phyloP scores from a whole-genome alignment of 192 early-diverging fungal species.

The Backusella psychrophila region DNA sequence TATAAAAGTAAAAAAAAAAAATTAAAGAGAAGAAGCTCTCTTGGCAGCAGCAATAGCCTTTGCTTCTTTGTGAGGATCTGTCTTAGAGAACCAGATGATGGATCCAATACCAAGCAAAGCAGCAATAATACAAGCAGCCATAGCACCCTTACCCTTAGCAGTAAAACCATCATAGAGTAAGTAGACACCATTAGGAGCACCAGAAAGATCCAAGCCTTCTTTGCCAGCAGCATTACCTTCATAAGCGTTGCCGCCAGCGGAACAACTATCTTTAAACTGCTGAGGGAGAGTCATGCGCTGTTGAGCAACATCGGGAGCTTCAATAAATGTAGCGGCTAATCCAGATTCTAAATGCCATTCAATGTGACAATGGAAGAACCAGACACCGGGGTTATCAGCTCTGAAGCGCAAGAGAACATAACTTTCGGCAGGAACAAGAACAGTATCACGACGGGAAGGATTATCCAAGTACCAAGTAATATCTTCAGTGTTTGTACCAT shows the following conservation, averaged over 20 bases:
- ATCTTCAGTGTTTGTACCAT: constrained; percentile 36
- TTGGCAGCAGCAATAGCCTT: constrained; percentile 10
- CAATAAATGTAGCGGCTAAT: constrained; percentile 67
- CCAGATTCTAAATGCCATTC: constrained; percentile 75
- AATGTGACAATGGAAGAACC: constrained; percentile 90
- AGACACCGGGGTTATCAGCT: constrained; percentile 81
- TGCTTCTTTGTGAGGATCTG: constrained; percentile 17
- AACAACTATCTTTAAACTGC: constrained; percentile 62
- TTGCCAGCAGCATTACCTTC: constrained; percentile 77
- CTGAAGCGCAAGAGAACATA: constrained; percentile 71
- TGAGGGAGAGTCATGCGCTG: constrained; percentile 48
- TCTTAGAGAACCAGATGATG: constrained; percentile 70
- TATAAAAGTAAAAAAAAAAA: neutral
- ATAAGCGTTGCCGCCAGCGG: constrained; percentile 50
- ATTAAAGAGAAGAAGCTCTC: neutral
- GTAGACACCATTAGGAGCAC: constrained; percentile 50
- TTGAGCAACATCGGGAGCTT: constrained; percentile 63
- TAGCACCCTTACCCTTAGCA: constrained; percentile 66
- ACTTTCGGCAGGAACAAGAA: constrained; percentile 63
- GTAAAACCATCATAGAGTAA: constrained; percentile 57
- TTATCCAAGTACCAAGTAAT: constrained; percentile 37
- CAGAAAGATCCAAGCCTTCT: constrained; percentile 61
- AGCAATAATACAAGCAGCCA: constrained; percentile 70
- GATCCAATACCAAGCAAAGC: constrained; percentile 73
- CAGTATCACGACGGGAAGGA: constrained; percentile 74